Evolutionary conservation across 2,329 filamentous ascomycete genomes (phyloP).

Genomic region (Graphium sp.): DNA sequence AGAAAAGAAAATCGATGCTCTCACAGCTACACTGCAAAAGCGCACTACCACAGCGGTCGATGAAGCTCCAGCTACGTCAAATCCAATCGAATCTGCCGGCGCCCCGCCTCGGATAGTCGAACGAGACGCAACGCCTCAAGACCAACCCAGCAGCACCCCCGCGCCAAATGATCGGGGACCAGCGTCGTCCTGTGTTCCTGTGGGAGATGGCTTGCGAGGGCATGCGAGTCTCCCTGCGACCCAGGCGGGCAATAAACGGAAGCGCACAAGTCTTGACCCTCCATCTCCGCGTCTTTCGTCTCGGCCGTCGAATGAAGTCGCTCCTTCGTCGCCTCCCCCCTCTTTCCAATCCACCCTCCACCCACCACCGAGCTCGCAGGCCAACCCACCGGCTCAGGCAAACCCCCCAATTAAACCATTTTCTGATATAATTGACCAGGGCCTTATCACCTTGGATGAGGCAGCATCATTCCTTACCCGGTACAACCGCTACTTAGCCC

Average conservation of each 20-base stretch:
- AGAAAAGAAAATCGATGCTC: constrained; percentile 79
- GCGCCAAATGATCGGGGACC: too few relatives aligned
- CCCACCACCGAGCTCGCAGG: too few relatives aligned
- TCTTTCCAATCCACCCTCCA: too few relatives aligned
- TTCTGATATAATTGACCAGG: constrained; percentile 42
- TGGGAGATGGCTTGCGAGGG: too few relatives aligned
- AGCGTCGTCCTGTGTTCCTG: too few relatives aligned
- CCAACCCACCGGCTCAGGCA: not conserved
- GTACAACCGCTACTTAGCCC: constrained; percentile 42
- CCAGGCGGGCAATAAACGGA: too few relatives aligned
- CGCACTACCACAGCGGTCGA: constrained; percentile 1
- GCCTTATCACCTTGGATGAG: constrained; percentile 36
- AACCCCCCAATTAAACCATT: constrained; percentile 7
- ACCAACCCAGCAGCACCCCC: too few relatives aligned
- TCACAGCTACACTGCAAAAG: constrained; percentile 65
- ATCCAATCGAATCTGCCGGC: not conserved
- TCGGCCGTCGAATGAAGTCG: too few relatives aligned
- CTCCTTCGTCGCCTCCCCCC: too few relatives aligned
- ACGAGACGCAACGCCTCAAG: not conserved
- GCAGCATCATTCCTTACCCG: constrained; percentile 37
- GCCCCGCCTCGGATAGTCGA: constrained; percentile 10
- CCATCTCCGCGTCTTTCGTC: too few relatives aligned
- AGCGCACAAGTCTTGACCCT: too few relatives aligned
- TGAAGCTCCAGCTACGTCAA: constrained; percentile 11
- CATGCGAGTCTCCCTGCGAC: too few relatives aligned